Evolutionary conservation across 768 basidiomycete genomes (phyloP), one percentile per base, ranked within the genome.

Genomic region (Dictyophora rubrovolvata): DNA sequence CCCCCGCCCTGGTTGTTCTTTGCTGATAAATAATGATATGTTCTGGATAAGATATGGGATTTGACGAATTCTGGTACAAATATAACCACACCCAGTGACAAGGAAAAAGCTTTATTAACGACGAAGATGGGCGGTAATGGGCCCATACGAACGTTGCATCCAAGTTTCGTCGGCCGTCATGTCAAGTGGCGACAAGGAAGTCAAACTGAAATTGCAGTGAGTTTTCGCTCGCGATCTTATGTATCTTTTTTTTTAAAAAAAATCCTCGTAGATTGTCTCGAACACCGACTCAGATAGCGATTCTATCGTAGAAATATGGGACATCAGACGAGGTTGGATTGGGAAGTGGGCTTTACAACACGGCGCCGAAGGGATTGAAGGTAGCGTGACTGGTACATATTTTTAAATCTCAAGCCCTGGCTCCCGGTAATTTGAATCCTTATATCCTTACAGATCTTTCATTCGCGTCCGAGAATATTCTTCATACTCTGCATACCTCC

Each of bases 281-380:
- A 86, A 85, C 47, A 74, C 77, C 2, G 81, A 81, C 60, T 78
- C 58, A 6, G 63, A 64, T 2, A 80, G 83, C 2, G 85, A 89
- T 65, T 73, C 82, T 0, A 42, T 42, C n/a, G 76, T 90, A 33
- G 89, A 92, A 65, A 84, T 93, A 21, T 93, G 91, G 91, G 90
- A 93, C 68, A 87, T 88, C 1, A 76, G 90, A 56, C 75, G 91
- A 51, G 79, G 81, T 0, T 89, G 86, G 80, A 77, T 92, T 53
- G 85, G 87, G 5, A 93, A 93, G 70, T 93, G 90, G 86, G 78
- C 80, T 1, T 79, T 91, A 11, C 42, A 42, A 42, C 12, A n/a
- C n/a, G 42, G 42, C n/a, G n/a, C 42, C 2, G 77, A 75, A 20
- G 81, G 83, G 14, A 74, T 73, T 1, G 89, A 92, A 60, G 86